Evolutionary conservation across 164 flowering plant genomes (phyloP).

Genomic region (Vitis amurensis): DNA sequence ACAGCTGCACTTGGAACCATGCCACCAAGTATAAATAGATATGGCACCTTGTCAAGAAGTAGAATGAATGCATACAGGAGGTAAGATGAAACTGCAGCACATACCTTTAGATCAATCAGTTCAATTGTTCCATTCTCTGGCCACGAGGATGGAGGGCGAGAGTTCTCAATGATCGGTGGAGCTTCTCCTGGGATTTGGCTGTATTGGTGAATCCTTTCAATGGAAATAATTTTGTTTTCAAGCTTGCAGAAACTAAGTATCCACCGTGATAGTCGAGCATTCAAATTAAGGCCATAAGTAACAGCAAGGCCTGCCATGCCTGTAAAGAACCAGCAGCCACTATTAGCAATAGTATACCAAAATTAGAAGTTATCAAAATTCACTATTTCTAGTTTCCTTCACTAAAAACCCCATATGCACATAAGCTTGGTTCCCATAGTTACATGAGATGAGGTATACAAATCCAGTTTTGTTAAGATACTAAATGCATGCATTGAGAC

Average conservation of each 20-base stretch:
- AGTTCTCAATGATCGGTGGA: slow-evolving; percentile 69
- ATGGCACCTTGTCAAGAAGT: background rate
- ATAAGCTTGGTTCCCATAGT: too few relatives aligned
- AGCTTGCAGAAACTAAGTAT: slow-evolving; percentile 98
- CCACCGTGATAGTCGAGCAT: slow-evolving; percentile 94
- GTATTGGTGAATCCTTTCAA: slow-evolving; percentile 93
- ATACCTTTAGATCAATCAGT: slow-evolving; percentile 81
- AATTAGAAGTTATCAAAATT: background rate
- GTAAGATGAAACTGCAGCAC: background rate
- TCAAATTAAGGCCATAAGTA: slow-evolving; percentile 92
- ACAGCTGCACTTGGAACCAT: too few relatives aligned
- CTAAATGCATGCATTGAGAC: background rate
- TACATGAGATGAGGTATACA: too few relatives aligned
- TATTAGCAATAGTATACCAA: slow-evolving; percentile 9
- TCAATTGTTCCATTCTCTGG: slow-evolving; percentile 85
- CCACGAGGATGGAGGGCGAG: slow-evolving; percentile 83
- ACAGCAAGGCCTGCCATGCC: slow-evolving; percentile 99
- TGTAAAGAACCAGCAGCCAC: slow-evolving; percentile 25
- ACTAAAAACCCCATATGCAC: too few relatives aligned
- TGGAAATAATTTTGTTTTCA: slow-evolving; percentile 95
- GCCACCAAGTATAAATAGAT: too few relatives aligned
- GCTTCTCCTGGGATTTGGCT: slow-evolving; percentile 87
- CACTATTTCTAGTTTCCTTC: too few relatives aligned
- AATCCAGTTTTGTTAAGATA: background rate
- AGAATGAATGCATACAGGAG: background rate